Evolutionary conservation across 2,329 filamentous ascomycete species (phyloP).

Genomic region (Neonectria ditissima): DNA sequence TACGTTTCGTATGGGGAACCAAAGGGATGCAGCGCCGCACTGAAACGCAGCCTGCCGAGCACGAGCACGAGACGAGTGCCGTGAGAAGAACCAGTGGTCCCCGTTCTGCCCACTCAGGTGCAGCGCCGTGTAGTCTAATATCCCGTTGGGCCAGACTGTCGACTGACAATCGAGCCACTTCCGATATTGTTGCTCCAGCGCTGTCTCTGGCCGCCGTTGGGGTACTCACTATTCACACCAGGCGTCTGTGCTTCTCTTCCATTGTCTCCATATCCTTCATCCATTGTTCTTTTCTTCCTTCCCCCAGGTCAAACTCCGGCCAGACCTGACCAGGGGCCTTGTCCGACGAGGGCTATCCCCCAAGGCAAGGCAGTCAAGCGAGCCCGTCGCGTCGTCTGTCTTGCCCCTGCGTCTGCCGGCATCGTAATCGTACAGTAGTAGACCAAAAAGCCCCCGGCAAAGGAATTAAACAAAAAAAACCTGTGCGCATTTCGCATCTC

Average conservation of each 20-base stretch:
- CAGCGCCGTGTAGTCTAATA: constrained; percentile 6
- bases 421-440: constrained; percentile 9
- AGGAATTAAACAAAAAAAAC: constrained; percentile 4
- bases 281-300: background rate
- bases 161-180: constrained; percentile 6
- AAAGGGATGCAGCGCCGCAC: background rate
- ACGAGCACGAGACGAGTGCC: constrained; percentile 5
- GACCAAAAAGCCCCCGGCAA: background rate
- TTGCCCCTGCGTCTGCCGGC: background rate
- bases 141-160: background rate
- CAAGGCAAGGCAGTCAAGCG: constrained; percentile 7
- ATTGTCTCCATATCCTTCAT: background rate
- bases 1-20: constrained; percentile 10
- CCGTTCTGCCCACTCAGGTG: constrained; percentile 17
- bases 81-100: constrained; percentile 11
- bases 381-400: constrained; percentile 11
- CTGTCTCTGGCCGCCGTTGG: background rate
- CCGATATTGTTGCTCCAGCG: background rate
- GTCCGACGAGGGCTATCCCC: constrained; percentile 15
- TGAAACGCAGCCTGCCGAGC: background rate
- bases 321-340: constrained; percentile 10
- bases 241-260: background rate
- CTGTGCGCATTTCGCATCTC: constrained; percentile 24
- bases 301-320: constrained; percentile 13
- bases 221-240: too few relatives aligned